phyloP scores from a whole-genome alignment of 2,329 filamentous ascomycete genomes.

The Trichoderma arundinaceum region DNA sequence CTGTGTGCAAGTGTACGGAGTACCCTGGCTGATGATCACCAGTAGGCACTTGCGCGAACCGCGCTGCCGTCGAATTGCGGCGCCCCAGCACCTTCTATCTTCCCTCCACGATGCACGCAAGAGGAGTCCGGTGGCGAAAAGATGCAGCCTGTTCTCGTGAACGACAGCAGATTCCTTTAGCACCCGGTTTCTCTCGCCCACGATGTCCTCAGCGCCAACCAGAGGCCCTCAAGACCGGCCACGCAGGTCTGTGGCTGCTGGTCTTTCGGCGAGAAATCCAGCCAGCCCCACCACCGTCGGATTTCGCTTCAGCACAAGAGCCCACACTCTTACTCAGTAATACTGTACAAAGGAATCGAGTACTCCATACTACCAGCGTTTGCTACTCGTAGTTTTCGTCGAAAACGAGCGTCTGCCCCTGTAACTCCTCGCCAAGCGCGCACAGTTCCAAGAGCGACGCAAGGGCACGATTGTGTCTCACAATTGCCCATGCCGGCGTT shows the following conservation, averaged over 20 bases:
- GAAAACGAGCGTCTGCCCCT: constrained; percentile 4
- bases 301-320: constrained; percentile 23
- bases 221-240: not conserved
- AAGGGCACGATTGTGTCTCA: constrained; percentile 22
- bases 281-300: constrained; percentile 31
- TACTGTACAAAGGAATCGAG: not conserved
- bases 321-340: constrained; percentile 2
- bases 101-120: not conserved
- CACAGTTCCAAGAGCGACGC: constrained; percentile 15
- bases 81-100: not conserved
- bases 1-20: not conserved
- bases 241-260: constrained; percentile 11
- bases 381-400: not conserved
- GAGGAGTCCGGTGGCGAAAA: constrained; percentile 10
- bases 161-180: constrained; percentile 4
- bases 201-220: constrained; percentile 15
- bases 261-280: constrained; percentile 17
- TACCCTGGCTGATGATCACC: constrained; percentile 16
- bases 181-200: not conserved
- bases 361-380: constrained; percentile 1
- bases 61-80: not conserved
- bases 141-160: not conserved
- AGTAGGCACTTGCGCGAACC: constrained; percentile 5
- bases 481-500: constrained; percentile 1
- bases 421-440: constrained; percentile 28